Evolutionary conservation across 192 early-diverging fungal genomes (phyloP), one percentile per base, ranked within the genome.

Genomic region (Chytriomyces hyalinus): DNA sequence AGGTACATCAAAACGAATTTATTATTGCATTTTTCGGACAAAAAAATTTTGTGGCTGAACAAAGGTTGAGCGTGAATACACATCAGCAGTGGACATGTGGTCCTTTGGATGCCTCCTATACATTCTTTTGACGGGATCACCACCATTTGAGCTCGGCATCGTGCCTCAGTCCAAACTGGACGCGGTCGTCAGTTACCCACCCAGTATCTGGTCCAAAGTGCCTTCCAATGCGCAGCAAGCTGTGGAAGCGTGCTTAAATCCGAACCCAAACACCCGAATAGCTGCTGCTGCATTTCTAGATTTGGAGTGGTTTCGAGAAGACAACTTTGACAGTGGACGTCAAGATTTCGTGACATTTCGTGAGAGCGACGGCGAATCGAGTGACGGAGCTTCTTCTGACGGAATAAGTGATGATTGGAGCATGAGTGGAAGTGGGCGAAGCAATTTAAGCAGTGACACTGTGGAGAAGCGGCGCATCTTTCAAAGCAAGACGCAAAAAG

Each of bases 161-260:
- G 65, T 76, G 13, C 73, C 79, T 0, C 78, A 67, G 11, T 80
- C 96, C 63, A 92, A 92, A 7, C 90, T 92, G 83, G 96, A 96
- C 82, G 93, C 96, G 10, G 90, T 92, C 1, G 85, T 90, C 80
- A 87, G 90, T 43, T 98, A 95, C 69, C 85, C 94, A 44, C 90
- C 89, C 63, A 94, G 93, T 45, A 95, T 95, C 93, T 98, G 97
- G 97, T 93, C 95, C 82, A 79, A 89, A n/a, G 93, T 98, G 45
- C 91, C 91, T 20, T 73, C 48, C 49, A 73, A 80, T 67, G 92
- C 89, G 15, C 76, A 86, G 57, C 79, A 89, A 22, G 65, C 86
- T 8, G 72, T 90, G 61, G 57, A 13, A 61, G 70, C 28, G 61
- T 90, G 65, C 65, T 88, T 77, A 76, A 78, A 48, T 82, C 86